Percentiles rank a stretch among this genome's conserved stretches.
phyloP scores from a whole-genome alignment of 768 basidiomycete species.

The Sarcodon aspratus region DNA sequence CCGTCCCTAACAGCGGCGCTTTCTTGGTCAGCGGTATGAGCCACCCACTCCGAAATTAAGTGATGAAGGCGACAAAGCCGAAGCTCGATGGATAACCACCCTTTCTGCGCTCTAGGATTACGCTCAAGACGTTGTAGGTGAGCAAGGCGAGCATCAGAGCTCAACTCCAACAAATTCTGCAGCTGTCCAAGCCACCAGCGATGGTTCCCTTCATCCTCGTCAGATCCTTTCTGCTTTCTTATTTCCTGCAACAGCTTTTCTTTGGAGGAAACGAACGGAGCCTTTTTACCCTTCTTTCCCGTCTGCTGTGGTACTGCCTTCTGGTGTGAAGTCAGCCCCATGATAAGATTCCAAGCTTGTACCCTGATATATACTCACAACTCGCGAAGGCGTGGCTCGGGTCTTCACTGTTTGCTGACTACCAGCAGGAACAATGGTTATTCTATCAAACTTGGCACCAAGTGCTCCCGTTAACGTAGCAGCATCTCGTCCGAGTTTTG shows the following conservation, averaged over 20 bases:
- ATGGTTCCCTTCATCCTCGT: slow-evolving; percentile 25
- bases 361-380: background rate
- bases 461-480: slow-evolving; percentile 53
- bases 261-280: slow-evolving; percentile 19
- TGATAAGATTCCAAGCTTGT: background rate
- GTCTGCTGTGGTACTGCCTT: background rate
- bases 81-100: slow-evolving; percentile 37
- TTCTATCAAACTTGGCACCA: slow-evolving; percentile 38
- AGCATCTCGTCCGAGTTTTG: slow-evolving; percentile 42
- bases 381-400: background rate
- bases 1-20: slow-evolving; percentile 28
- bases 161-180: slow-evolving; percentile 21
- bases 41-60: slow-evolving; percentile 40
- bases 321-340: background rate
- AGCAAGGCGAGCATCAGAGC: slow-evolving; percentile 20
- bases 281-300: slow-evolving; percentile 17
- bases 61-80: slow-evolving; percentile 42
- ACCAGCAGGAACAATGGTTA: slow-evolving; percentile 37
- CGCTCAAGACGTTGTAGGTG: slow-evolving; percentile 28
- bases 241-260: slow-evolving; percentile 35
- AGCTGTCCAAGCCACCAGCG: slow-evolving; percentile 47
- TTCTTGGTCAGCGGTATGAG: slow-evolving; percentile 25
- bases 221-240: slow-evolving; percentile 29
- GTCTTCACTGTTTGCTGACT: slow-evolving; percentile 5
- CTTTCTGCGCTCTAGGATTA: slow-evolving; percentile 31